Evolutionary conservation across 768 basidiomycete species (phyloP), one percentile per base, ranked within the genome.

Genomic region (Boletus barrowsii): DNA sequence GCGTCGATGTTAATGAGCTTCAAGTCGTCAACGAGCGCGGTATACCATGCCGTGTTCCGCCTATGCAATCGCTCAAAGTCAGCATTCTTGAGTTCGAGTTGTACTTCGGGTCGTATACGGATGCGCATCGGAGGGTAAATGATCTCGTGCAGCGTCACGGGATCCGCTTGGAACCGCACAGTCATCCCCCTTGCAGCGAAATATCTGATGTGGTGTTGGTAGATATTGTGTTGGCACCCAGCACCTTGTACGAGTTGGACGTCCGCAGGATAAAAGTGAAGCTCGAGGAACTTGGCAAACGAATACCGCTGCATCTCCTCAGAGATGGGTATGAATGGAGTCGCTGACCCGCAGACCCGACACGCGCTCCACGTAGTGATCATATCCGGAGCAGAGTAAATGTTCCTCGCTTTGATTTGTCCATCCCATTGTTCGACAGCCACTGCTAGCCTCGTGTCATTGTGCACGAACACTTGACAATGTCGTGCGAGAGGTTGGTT

Each of bases 321-420:
- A 2, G 92, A 92, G 37, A 93, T 84, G 6, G 86, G 87, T 60
- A 94, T 89, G 72, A 94, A 90, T 3, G 92, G 90, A 3, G 91
- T 94, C 1, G 86, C 87, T 6, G 78, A 87, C 30, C 81, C 86
- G 67, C 84, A 92, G 24, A 86, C 72, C 53, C 87, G 82, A 70
- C 97, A 99, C 8, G 83, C 80, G 64, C 88, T 93, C 90, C 92
- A 98, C 5, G 95, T 95, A 24, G 89, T 93, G 64, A 97, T 86
- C 53, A 83, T 77, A 47, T 93, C 89, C 1, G 85, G 84, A 5
- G 85, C 75, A 22, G 83, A 83, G 54, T 79, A 78, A 45, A 76
- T 75, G 39, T 76, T 72, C 30, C 77, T 76, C 37, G 82, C 80
- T 54, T 83, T 81, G 52, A 88, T 87, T 62, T 88, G 83, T 15